Conservation (phyloP, 306 rosid genomes). For the Gynostemma pentaphyllum region DNA sequence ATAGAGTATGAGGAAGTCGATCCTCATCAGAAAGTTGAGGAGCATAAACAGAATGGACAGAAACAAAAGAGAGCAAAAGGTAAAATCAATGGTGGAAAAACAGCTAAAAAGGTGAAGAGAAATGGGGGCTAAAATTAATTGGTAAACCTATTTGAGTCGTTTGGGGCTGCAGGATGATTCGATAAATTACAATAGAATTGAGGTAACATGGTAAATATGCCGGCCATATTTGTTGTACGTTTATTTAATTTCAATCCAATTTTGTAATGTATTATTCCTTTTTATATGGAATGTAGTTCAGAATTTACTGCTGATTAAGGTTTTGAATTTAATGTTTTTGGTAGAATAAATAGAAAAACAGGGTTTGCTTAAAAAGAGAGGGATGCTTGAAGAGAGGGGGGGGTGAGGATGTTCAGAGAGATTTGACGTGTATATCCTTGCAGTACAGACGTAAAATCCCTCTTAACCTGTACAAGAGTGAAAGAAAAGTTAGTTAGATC, state of each 20-base stretch:
- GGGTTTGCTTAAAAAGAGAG: no score
- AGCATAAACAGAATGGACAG: conserved; percentile 24
- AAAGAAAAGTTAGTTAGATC: no score
- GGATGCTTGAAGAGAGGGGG: no score
- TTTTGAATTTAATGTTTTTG: no score
- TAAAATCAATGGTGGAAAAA: conserved; percentile 23
- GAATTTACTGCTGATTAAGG: not conserved
- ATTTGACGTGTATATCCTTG: no score
- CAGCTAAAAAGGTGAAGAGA: conserved; percentile 26
- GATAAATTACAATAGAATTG: not conserved
- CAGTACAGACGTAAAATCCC: no score
- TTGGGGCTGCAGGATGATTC: not conserved
- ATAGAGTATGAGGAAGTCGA: conserved; percentile 58
- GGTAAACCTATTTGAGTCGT: not conserved
- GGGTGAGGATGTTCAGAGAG: no score
- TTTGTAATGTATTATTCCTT: not conserved
- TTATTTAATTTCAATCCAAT: not conserved
- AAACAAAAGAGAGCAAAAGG: conserved; percentile 28
- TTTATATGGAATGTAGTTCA: not conserved
- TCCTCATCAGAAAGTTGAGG: conserved; percentile 37
- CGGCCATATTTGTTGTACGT: not conserved
- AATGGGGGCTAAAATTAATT: not conserved
- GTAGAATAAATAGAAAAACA: no score
- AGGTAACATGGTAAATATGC: not conserved
- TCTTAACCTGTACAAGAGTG: no score